phyloP scores from a whole-genome alignment of 805 yeast species.

The Maudiozyma pseudohumilis region DNA sequence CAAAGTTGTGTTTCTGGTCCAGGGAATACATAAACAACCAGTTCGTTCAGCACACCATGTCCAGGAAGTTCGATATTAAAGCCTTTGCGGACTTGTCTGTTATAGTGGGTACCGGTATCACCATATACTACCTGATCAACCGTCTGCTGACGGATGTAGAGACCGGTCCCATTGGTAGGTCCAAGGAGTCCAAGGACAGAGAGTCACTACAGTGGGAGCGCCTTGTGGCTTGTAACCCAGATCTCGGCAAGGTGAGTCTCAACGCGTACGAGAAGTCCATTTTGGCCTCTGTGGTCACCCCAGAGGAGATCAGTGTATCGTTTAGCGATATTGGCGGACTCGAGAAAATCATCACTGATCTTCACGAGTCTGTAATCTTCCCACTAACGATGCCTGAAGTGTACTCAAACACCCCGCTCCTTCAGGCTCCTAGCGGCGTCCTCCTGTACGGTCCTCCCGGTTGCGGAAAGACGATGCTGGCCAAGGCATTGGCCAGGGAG shows the following conservation, averaged over 20 bases:
- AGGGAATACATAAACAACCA: too few species aligned
- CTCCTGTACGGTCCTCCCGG: slow-evolving; percentile 93
- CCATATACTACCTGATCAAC: slow-evolving; percentile 53
- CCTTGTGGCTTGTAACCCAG: slow-evolving; percentile 52
- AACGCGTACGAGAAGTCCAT: slow-evolving; percentile 72
- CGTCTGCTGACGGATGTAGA: slow-evolving; percentile 36
- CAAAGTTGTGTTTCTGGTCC: too few species aligned
- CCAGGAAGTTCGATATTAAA: slow-evolving; percentile 32
- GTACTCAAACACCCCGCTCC: slow-evolving; percentile 59
- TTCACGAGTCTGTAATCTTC: slow-evolving; percentile 78
- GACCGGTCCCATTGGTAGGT: slow-evolving; percentile 34
- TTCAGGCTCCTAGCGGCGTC: slow-evolving; percentile 93
- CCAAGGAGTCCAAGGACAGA: slow-evolving; percentile 52
- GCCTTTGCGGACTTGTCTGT: slow-evolving; percentile 39
- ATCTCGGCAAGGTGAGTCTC: slow-evolving; percentile 36
- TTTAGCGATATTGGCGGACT: slow-evolving; percentile 87
- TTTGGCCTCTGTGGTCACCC: slow-evolving; percentile 68
- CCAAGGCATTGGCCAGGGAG: slow-evolving; percentile 88
- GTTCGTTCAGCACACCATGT: slow-evolving; percentile 20
- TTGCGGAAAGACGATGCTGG: slow-evolving; percentile 95
- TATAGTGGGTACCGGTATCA: slow-evolving; percentile 54
- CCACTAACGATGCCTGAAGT: slow-evolving; percentile 75
- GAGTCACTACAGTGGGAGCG: slow-evolving; percentile 48
- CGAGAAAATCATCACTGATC: slow-evolving; percentile 69
- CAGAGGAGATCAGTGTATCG: slow-evolving; percentile 67